A percentile compares a stretch with the other conserved stretches of the same genome.
phyloP scores from a whole-genome alignment of 805 yeast genomes.

The Barnettozyma pratensis region DNA sequence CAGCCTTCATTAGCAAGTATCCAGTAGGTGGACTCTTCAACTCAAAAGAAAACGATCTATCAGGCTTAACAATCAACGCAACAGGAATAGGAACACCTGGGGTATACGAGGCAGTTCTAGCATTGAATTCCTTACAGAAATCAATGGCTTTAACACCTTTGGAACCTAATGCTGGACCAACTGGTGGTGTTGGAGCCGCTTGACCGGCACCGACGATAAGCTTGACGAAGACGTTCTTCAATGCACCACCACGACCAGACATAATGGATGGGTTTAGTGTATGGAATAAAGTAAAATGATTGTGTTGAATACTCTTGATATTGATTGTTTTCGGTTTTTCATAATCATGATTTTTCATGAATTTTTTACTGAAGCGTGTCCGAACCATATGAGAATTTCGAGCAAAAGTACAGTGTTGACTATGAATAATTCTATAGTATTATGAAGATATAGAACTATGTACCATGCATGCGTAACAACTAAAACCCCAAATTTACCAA shows the following conservation, averaged over 20 bases:
- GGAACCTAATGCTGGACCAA: constrained; percentile 97
- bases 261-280: constrained; percentile 4
- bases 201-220: constrained; percentile 94
- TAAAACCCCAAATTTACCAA: too few relatives aligned
- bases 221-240: constrained; percentile 59
- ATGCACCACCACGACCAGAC: constrained; percentile 24
- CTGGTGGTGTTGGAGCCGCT: constrained; percentile 98
- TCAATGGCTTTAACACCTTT: constrained; percentile 98
- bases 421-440: too few relatives aligned
- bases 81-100: constrained; percentile 93
- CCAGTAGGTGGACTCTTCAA: constrained; percentile 90
- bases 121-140: constrained; percentile 97
- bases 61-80: constrained; percentile 81
- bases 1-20: constrained; percentile 77
- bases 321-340: not conserved
- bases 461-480: too few relatives aligned
- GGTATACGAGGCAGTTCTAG: constrained; percentile 81
- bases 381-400: too few relatives aligned
- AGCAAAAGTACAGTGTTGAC: too few relatives aligned
- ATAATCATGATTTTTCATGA: not conserved
- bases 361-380: too few relatives aligned
- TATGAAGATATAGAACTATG: too few relatives aligned
- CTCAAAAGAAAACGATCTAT: constrained; percentile 81
- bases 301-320: not conserved
- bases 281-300: not conserved